Conservation (phyloP, 257 asterid genomes). For the Hygrophila difformis region DNA sequence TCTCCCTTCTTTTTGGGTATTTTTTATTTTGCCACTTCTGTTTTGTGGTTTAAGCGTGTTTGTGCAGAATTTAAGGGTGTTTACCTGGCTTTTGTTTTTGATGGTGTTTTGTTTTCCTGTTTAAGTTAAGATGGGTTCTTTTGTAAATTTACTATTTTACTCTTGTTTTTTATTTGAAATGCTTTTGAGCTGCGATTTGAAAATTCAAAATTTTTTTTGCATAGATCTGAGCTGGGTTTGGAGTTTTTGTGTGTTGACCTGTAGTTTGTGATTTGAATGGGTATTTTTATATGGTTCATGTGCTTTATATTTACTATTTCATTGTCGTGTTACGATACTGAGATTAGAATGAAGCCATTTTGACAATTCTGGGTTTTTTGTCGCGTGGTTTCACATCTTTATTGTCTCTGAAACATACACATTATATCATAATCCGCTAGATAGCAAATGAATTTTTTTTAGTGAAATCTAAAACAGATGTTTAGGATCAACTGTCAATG, state of each 20-base stretch:
- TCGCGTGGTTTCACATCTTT: no score
- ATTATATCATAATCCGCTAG: no score
- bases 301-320: slow-evolving; percentile 1
- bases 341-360: no score
- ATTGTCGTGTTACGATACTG: no score
- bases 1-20: slow-evolving; percentile 13
- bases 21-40: not conserved
- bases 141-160: no score
- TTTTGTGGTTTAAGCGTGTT: not conserved
- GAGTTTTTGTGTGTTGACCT: not conserved
- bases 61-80: not conserved
- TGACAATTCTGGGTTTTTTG: no score
- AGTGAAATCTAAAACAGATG: no score
- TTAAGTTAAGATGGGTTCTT: not conserved
- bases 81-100: not conserved
- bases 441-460: no score
- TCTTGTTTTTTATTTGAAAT: no score
- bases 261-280: slow-evolving; percentile 1
- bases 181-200: slow-evolving; percentile 22
- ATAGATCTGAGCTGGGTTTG: slow-evolving; percentile 26
- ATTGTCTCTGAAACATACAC: no score
- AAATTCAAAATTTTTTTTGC: slow-evolving; percentile 11
- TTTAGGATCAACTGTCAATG: no score
- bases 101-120: not conserved
- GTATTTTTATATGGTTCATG: not conserved